Base-by-base conservation (phyloP, 495 filamentous ascomycete species). In the Chaetomium tenue region DNA sequence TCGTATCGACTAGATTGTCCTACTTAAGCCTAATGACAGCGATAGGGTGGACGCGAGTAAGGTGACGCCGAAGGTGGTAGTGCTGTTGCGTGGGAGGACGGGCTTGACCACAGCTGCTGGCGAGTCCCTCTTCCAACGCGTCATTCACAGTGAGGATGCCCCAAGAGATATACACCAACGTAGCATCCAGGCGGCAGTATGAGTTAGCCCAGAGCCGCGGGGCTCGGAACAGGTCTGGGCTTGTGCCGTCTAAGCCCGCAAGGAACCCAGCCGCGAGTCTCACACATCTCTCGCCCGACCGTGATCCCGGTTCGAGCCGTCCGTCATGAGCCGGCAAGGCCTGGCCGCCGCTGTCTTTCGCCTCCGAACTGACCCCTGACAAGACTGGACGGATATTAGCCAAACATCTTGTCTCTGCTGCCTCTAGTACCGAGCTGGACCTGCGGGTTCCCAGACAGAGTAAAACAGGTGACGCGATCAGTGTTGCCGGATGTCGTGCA, bases 401-500 rank as follows among this genome's bases (percentile, higher is more conserved):
- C 44, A 56, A 33, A 18, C 61, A 57, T 47, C 39, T 48, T 51
- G 51, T 18, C 53, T 57, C 33, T 58, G 28, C 28, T 30, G 2
- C 3, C 28, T n/a, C 28, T 30, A 30, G 40, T 26, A 48, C 37
- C 22, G 15, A 47, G 44, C 47, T 48, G n/a, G 39, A 16, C 20
- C 60, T 58, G 65, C 65, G 59, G 46, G 60, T 67, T 42, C 60
- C 60, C 48, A 20, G 0, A 16, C 7, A 3, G 54, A 37, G 60
- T 63, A 30, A 8, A 26, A 63, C 61, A 60, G 20, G 50, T 47
- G 65, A 44, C 57, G 62, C 55, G 48, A 51, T 47, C 33, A 52
- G 47, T 50, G n/a, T 60, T 60, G 55, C 54, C 37, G 56, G 60
- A 23, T 58, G 58, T 51, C 18, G 59, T 66, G 59, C 37, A 44